Evolutionary conservation across 2,329 filamentous ascomycete genomes (phyloP).

Genomic region (Fusarium newnesense): DNA sequence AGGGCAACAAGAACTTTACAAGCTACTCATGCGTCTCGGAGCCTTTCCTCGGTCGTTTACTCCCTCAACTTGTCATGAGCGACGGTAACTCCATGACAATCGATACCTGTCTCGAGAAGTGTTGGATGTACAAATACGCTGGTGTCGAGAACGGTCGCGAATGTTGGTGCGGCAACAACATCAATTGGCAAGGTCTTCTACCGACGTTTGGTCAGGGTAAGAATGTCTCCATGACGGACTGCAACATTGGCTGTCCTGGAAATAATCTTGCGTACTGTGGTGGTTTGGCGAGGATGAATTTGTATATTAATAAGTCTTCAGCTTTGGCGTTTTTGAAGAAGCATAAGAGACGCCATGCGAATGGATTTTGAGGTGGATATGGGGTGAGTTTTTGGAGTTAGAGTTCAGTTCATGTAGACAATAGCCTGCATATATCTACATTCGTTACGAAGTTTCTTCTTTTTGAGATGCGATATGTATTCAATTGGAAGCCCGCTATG

Average conservation of each 20-base stretch:
- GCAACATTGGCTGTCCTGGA: slow-evolving; percentile 50
- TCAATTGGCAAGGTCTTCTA: slow-evolving; percentile 43
- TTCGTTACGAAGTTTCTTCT: accelerated
- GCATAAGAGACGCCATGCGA: slow-evolving; percentile 10
- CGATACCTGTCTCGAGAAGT: slow-evolving; percentile 47
- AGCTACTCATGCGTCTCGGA: slow-evolving; percentile 51
- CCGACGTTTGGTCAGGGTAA: slow-evolving; percentile 37
- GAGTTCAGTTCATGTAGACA: background rate
- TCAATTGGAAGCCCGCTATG: no score
- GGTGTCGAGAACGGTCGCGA: slow-evolving; percentile 53
- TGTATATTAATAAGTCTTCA: slow-evolving; percentile 45
- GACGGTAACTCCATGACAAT: slow-evolving; percentile 48
- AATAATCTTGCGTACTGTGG: slow-evolving; percentile 48
- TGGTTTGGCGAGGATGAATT: slow-evolving; percentile 44
- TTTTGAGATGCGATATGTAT: background rate
- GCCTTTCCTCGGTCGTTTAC: slow-evolving; percentile 47
- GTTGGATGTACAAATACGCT: slow-evolving; percentile 48
- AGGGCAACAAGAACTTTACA: slow-evolving; percentile 51
- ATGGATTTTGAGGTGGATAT: background rate
- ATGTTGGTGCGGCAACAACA: slow-evolving; percentile 51
- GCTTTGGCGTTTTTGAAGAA: slow-evolving; percentile 16
- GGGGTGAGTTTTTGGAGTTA: accelerated
- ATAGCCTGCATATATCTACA: no score
- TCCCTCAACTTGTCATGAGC: slow-evolving; percentile 46
- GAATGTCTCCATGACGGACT: slow-evolving; percentile 47